Evolutionary conservation across 331 rosid genomes (phyloP), one percentile per base, ranked within the genome.

Genomic region (Rhamnella rubrinervis): DNA sequence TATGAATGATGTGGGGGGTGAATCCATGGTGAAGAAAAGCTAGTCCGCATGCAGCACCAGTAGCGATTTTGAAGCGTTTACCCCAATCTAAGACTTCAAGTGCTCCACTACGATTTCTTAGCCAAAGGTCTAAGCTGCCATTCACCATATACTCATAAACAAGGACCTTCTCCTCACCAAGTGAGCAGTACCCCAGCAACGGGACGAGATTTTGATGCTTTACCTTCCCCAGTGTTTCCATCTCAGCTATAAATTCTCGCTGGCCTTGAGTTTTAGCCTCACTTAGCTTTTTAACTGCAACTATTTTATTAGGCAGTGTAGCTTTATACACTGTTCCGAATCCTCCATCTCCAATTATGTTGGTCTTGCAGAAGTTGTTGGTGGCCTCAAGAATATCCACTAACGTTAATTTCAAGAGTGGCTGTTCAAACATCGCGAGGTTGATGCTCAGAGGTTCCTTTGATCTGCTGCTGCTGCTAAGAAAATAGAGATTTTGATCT

Each of bases 191-290:
- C 10, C 99, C 99, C n/a, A 95, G 93, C 78, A 95, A 68, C 38
- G 93, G 77, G 39, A 95, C 97, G 2, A 95, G 96, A 52, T 95
- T 95, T 28, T 82, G 85, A 78, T 95, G 99, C 83, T 91, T 91
- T 57, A 95, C 97, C 84, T 95, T 95, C 50, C 99, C 99, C 51
- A 95, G 70, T 55, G 99, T 95, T 74, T 95, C 99, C 97, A 95
- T 95, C 81, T 95, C 99, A 1, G 99, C 99, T 17, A 86, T 85
- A 64, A 95, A 95, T 72, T 95, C 99, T 0, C 99, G 87, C 17
- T 89, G 87, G 19, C 99, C 99, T 82, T 95, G 99, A 11, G 96
- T 89, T 81, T 95, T 95, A 18, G 95, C 95, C 72, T 91, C 96
- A 10, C 95, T 91, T 15, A 95, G 89, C 85, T 95, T 95, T 88